A percentile compares a stretch with the other conserved stretches of the same genome.
Evolutionary conservation across 2,329 filamentous ascomycete species (phyloP).

Genomic region (Didymellaceae sp.): DNA sequence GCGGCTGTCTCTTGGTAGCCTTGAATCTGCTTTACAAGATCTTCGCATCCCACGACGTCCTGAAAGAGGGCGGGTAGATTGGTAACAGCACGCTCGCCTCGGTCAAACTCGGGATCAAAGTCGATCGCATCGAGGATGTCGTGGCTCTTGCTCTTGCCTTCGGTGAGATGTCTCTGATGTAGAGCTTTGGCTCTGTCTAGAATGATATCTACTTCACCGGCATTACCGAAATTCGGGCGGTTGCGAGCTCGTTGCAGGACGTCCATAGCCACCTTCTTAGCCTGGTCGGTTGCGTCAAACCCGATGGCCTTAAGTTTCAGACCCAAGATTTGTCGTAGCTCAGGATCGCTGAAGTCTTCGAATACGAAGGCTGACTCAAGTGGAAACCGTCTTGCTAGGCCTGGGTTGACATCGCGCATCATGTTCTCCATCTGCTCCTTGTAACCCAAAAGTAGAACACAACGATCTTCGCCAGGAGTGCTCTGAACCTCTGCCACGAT

Average conservation of each 20-base stretch:
- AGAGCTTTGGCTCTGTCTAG: conserved; percentile 63
- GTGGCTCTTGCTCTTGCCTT: conserved; percentile 29
- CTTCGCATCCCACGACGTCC: conserved; percentile 65
- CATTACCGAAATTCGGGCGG: conserved; percentile 73
- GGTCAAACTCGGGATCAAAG: conserved; percentile 66
- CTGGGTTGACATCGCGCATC: conserved; percentile 77
- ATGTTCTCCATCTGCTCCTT: conserved; percentile 72
- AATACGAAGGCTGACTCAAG: conserved; percentile 70
- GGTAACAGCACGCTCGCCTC: conserved; percentile 55
- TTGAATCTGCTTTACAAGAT: conserved; percentile 60
- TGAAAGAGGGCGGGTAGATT: conserved; percentile 63
- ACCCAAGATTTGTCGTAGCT: conserved; percentile 66
- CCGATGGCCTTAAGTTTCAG: conserved; percentile 66
- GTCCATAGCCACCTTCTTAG: conserved; percentile 60
- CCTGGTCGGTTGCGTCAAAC: conserved; percentile 60
- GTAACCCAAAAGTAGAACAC: conserved; percentile 75
- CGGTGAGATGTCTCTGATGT: conserved; percentile 55
- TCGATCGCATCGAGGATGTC: conserved; percentile 56
- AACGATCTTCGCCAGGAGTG: conserved; percentile 72
- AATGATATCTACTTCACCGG: conserved; percentile 75
- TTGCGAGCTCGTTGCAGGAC: conserved; percentile 68
- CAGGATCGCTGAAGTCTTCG: conserved; percentile 68
- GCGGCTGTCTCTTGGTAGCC: conserved; percentile 61
- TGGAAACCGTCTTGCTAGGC: conserved; percentile 70
- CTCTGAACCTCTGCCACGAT: conserved; percentile 77